Percentiles rank a stretch among this genome's conserved stretches.
Evolutionary conservation across 2,329 filamentous ascomycete species (phyloP).

Genomic region (Nemania sp.): DNA sequence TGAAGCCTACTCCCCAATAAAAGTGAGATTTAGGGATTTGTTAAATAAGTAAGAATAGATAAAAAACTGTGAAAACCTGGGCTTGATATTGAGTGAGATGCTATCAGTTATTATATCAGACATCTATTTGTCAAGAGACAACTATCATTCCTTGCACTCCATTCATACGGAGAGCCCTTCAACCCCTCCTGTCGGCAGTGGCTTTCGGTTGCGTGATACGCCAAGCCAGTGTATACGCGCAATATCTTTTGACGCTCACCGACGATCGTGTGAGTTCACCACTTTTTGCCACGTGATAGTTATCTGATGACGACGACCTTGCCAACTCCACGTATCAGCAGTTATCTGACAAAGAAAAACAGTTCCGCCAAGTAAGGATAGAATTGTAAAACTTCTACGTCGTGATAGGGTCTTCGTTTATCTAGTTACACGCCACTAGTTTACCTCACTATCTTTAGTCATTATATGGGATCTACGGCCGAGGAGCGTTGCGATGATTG

Average conservation of each 20-base stretch:
- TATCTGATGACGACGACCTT: slow-evolving; percentile 13
- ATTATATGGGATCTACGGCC: neutral
- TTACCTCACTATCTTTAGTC: neutral
- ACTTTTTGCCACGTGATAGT: slow-evolving; percentile 5
- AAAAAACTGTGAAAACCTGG: neutral
- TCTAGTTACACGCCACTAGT: neutral
- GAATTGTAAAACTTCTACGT: neutral
- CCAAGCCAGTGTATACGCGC: too few species aligned
- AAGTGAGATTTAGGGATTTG: too few species aligned
- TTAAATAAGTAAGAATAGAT: too few species aligned
- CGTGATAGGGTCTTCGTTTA: neutral
- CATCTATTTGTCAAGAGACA: neutral
- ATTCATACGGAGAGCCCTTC: neutral
- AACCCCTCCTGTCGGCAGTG: too few species aligned
- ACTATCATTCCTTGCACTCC: neutral
- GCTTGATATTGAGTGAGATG: neutral
- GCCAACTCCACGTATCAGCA: neutral
- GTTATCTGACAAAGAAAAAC: neutral
- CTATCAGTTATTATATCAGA: neutral
- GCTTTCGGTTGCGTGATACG: too few species aligned
- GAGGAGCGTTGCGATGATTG: neutral
- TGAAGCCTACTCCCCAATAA: too few species aligned
- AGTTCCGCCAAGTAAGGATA: too few species aligned
- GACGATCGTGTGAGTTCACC: neutral
- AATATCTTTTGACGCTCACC: slow-evolving; percentile 5